phyloP scores from a whole-genome alignment of 352 stramenopile genomes.

The Phytophthora palmivora region DNA sequence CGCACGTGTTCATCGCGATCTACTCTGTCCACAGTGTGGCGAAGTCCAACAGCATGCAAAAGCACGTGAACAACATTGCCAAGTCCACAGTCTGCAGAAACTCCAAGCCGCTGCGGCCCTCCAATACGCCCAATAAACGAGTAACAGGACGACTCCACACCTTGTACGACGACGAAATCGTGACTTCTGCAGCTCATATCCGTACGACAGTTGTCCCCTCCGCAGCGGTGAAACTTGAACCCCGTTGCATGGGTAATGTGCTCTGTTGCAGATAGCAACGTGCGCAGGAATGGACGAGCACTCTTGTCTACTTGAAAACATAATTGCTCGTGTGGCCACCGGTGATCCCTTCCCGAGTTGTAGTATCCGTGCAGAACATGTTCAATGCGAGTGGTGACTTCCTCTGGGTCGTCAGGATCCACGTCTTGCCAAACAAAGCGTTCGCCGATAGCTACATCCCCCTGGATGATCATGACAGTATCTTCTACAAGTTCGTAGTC shows the following conservation, averaged over 20 bases:
- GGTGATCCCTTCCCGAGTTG: constrained; percentile 78
- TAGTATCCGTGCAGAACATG: constrained; percentile 81
- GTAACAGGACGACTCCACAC: constrained; percentile 69
- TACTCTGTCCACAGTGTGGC: constrained; percentile 72
- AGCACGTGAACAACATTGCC: constrained; percentile 88
- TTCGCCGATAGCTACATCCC: constrained; percentile 78
- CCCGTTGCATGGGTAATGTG: constrained; percentile 71
- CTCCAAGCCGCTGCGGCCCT: constrained; percentile 60
- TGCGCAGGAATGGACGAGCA: constrained; percentile 45
- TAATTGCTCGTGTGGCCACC: constrained; percentile 65
- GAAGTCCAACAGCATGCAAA: constrained; percentile 74
- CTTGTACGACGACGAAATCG: constrained; percentile 70
- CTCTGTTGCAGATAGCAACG: constrained; percentile 60
- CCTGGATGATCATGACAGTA: constrained; percentile 80
- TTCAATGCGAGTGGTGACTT: constrained; percentile 26
- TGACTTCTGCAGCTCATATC: constrained; percentile 51
- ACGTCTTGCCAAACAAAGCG: constrained; percentile 42
- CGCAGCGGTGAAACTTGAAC: constrained; percentile 70
- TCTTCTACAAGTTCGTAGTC: constrained; percentile 81
- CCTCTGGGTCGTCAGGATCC: constrained; percentile 18
- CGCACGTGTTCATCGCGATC: constrained; percentile 81
- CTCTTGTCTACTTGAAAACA: constrained; percentile 73
- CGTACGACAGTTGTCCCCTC: constrained; percentile 48
- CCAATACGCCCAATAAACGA: constrained; percentile 85
- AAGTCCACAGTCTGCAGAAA: constrained; percentile 72